Percentiles rank a stretch among this genome's conserved stretches.
These are phyloP conservation scores for Trichoderma aggressivum DNA, from an alignment of 2,329 filamentous ascomycete genomes.

Conservation along the genomic window DNA sequence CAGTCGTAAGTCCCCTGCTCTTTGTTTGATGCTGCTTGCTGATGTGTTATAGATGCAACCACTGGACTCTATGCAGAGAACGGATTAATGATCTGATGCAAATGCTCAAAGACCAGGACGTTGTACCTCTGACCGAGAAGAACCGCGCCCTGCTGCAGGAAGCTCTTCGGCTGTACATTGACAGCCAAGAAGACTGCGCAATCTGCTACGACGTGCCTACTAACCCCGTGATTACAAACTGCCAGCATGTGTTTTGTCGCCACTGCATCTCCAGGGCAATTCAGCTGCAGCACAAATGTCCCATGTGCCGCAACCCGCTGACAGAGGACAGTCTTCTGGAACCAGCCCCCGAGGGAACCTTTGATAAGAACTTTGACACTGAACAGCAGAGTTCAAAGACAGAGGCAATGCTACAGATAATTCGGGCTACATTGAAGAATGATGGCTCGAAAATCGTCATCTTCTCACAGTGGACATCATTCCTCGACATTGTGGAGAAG, in stretches of 20 bases:
- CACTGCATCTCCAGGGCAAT: constrained; percentile 73
- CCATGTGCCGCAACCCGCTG: constrained; percentile 74
- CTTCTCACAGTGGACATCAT: constrained; percentile 76
- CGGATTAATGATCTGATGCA: constrained; percentile 70
- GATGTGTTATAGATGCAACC: constrained; percentile 59
- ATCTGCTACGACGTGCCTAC: constrained; percentile 74
- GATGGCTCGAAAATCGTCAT: constrained; percentile 65
- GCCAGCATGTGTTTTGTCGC: constrained; percentile 75
- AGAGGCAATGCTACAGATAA: constrained; percentile 70
- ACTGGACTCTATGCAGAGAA: constrained; percentile 77
- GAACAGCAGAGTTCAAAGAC: constrained; percentile 77
- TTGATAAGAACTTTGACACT: constrained; percentile 53
- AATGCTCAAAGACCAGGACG: constrained; percentile 63
- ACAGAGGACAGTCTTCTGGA: constrained; percentile 59
- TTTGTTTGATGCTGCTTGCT: not conserved
- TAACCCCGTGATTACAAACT: constrained; percentile 76
- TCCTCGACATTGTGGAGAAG: constrained; percentile 67
- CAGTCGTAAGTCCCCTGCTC: constrained; percentile 53
- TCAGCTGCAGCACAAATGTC: constrained; percentile 73
- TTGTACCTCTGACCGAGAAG: constrained; percentile 67
- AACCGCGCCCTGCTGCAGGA: constrained; percentile 71
- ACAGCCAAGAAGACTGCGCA: constrained; percentile 77
- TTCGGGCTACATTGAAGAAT: constrained; percentile 65
- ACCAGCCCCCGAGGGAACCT: constrained; percentile 55
- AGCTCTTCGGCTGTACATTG: constrained; percentile 71